Evolutionary conservation across 768 basidiomycete species (phyloP), one percentile per base, ranked within the genome.

Genomic region (Antrodiella citrinella): DNA sequence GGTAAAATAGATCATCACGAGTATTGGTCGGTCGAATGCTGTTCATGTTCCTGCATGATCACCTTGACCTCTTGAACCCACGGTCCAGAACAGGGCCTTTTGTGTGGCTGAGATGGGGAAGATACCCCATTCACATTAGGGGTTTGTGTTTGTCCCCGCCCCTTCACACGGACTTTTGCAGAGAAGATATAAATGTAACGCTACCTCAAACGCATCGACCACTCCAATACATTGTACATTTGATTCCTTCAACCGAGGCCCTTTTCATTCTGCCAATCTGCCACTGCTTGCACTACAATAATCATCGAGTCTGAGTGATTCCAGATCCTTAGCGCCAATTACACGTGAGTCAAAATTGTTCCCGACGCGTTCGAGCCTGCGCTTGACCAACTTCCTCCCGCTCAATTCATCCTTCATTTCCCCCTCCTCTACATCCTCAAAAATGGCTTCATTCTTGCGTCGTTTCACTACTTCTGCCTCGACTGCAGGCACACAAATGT

Each of bases 361-460:
- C n/a, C 41, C 41, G 41, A 43, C 41, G 41, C 41, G 41, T 43
- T 22, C 21, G 41, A 43, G 41, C 41, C 21, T 23, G 4, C 26
- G 21, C 44, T 42, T 24, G 13, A 35, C 13, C 20, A 5, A 3
- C 23, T 24, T 38, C 10, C 45, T 39, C 46, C 40, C 45, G 35
- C 46, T 11, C 20, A 13, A 43, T 41, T 48, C 41, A 30, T 47
- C 43, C 22, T 23, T 44, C 47, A 19, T 20, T 25, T 45, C 40
- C 18, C 40, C 43, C 25, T 12, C 25, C 39, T 23, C 47, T 13
- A 26, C 40, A 22, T 25, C 47, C 5, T 41, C 7, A 10, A 54
- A 26, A 48, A 60, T 60, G 59, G 57, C 55, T 7, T 60, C 59
- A 1, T 60, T 60, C 50, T 25, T 60, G 11, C 59, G 57, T 19